Evolutionary conservation across 2,329 filamentous ascomycete species (phyloP).

Genomic region (Arthrocladium fulminans): DNA sequence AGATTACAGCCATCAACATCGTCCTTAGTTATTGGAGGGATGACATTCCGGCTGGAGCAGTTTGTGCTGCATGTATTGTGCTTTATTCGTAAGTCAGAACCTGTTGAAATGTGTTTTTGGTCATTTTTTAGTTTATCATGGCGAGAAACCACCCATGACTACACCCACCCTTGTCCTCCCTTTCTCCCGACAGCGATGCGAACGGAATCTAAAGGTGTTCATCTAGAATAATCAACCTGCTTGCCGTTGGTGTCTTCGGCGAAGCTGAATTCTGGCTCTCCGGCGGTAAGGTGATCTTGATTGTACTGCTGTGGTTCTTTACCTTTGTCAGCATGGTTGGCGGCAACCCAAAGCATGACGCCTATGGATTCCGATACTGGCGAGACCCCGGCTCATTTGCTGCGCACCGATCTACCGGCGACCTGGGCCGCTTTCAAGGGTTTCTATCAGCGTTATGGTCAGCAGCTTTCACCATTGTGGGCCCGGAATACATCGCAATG

Average conservation of each 20-base stretch:
- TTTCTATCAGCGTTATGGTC: conserved; percentile 67
- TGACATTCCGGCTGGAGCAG: conserved; percentile 29
- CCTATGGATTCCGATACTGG: conserved; percentile 66
- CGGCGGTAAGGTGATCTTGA: conserved; percentile 62
- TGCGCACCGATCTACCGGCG: neutral
- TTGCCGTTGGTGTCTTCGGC: conserved; percentile 68
- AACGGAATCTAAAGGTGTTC: neutral
- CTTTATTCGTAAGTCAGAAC: conserved; percentile 28
- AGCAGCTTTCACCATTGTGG: conserved; percentile 58
- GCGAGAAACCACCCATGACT: too few species aligned
- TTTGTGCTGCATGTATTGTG: conserved; percentile 31
- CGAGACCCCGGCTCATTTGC: conserved; percentile 35
- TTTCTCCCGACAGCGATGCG: too few species aligned
- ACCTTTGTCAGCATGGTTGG: conserved; percentile 78
- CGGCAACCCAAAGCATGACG: conserved; percentile 63
- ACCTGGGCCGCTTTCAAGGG: conserved; percentile 63
- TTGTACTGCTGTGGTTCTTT: conserved; percentile 61
- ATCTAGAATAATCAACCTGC: conserved; percentile 54
- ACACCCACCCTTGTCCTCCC: too few species aligned
- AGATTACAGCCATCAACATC: conserved; percentile 34
- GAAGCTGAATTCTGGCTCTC: conserved; percentile 69
- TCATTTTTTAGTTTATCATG: too few species aligned
- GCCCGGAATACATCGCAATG: conserved; percentile 57
- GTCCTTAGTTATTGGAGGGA: conserved; percentile 34
- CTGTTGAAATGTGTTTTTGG: too few species aligned